Conservation (phyloP, 768 basidiomycete genomes). For the Xanthoconium stramineum region DNA sequence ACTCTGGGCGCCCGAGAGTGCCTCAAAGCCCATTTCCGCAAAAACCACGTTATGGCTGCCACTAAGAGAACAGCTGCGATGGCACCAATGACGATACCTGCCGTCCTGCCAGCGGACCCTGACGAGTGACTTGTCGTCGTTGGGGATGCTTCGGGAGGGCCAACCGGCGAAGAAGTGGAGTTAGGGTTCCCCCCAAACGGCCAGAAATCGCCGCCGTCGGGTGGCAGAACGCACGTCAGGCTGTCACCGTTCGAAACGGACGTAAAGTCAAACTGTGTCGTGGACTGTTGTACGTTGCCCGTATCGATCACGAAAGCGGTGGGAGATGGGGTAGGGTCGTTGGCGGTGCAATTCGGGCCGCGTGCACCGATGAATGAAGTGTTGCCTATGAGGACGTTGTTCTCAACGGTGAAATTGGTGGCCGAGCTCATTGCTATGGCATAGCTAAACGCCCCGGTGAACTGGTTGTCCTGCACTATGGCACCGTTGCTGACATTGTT, state of each 20-base stretch:
- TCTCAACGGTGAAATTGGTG: constrained; percentile 60
- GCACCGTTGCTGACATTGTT: constrained; percentile 56
- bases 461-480: constrained; percentile 51
- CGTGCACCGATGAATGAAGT: constrained; percentile 70
- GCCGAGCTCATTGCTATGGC: constrained; percentile 66
- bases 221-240: constrained; percentile 66
- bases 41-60: constrained; percentile 41
- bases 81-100: constrained; percentile 52
- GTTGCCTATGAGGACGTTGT: constrained; percentile 62
- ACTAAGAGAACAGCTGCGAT: constrained; percentile 43
- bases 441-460: constrained; percentile 71
- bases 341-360: constrained; percentile 60
- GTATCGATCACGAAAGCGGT: constrained; percentile 58
- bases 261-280: constrained; percentile 52
- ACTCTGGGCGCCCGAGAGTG: constrained; percentile 22
- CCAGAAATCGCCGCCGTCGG: constrained; percentile 68
- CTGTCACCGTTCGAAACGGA: constrained; percentile 50
- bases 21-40: constrained; percentile 46
- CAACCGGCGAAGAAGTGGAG: constrained; percentile 21
- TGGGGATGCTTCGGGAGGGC: constrained; percentile 12
- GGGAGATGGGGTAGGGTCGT: constrained; percentile 49
- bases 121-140: constrained; percentile 14
- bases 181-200: constrained; percentile 57
- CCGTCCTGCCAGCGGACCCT: constrained; percentile 28
- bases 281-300: constrained; percentile 38